These are phyloP conservation scores for Alternaria sp. DNA, from an alignment of 2,329 filamentous ascomycete genomes.

Conservation along the genomic window DNA sequence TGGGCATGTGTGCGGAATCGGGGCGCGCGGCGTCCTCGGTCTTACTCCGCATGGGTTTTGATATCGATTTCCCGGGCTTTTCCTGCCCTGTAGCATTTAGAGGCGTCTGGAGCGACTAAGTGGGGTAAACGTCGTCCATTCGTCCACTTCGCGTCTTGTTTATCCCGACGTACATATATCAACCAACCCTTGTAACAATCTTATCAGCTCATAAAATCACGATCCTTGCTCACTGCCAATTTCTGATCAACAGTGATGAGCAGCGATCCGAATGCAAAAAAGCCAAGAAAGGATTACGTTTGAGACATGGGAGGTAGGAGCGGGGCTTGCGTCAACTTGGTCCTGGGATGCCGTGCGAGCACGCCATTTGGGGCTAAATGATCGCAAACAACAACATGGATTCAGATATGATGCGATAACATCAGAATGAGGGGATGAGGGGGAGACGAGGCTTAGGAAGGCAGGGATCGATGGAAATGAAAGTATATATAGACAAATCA, in stretches of 20 bases:
- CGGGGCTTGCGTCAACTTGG: constrained; percentile 11
- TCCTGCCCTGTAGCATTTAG: background rate
- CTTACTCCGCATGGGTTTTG: background rate
- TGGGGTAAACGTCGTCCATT: background rate
- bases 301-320: background rate
- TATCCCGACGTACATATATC: constrained; percentile 7
- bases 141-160: constrained; percentile 4
- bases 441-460: constrained; percentile 17
- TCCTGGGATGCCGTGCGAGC: constrained; percentile 21
- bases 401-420: constrained; percentile 19
- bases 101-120: constrained; percentile 9
- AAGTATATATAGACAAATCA: background rate
- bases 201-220: background rate
- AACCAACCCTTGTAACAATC: background rate
- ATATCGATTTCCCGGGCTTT: background rate
- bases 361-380: constrained; percentile 37
- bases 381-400: constrained; percentile 30
- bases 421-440: constrained; percentile 8
- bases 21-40: background rate
- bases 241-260: background rate
- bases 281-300: background rate
- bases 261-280: background rate
- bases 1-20: background rate
- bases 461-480: background rate
- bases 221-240: background rate